A percentile compares a stretch with the other conserved stretches of the same genome.
Evolutionary conservation across 1,139 yeast genomes (phyloP).

Genomic region (Taphrina wiesneri): DNA sequence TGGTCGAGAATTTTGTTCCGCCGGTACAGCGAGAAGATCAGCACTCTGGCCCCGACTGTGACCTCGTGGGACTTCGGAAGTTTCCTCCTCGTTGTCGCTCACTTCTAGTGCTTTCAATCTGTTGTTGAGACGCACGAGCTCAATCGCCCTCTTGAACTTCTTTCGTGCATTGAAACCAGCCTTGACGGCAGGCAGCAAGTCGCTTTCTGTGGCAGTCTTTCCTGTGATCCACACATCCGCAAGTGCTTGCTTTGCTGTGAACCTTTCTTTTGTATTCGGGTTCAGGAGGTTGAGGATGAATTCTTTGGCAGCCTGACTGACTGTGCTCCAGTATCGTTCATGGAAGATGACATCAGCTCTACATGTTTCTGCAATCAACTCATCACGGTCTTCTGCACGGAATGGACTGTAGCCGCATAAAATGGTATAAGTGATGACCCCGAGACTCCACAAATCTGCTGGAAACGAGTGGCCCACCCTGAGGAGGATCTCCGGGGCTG

Average conservation of each 20-base stretch:
- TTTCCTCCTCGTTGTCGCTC: conserved; percentile 55
- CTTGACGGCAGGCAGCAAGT: conserved; percentile 69
- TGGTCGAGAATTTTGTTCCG: not conserved
- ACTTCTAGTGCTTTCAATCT: conserved; percentile 65
- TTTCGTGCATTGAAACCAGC: conserved; percentile 81
- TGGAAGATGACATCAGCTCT: conserved; percentile 59
- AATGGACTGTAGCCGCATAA: conserved; percentile 93
- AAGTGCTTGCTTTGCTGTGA: conserved; percentile 65
- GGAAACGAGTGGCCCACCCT: conserved; percentile 86
- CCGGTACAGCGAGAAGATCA: conserved; percentile 22
- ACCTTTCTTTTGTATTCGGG: conserved; percentile 63
- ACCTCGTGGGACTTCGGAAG: conserved; percentile 16
- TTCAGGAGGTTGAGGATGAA: conserved; percentile 69
- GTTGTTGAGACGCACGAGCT: conserved; percentile 72
- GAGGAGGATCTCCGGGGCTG: conserved; percentile 84
- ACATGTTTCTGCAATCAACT: conserved; percentile 43
- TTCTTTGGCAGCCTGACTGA: conserved; percentile 70
- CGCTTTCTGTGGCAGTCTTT: conserved; percentile 51
- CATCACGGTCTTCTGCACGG: conserved; percentile 76
- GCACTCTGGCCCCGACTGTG: conserved; percentile 33
- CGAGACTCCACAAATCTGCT: conserved; percentile 90
- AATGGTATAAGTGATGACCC: conserved; percentile 85
- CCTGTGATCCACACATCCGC: conserved; percentile 69
- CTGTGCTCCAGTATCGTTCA: conserved; percentile 79
- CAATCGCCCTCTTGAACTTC: conserved; percentile 83